Base-by-base conservation (phyloP, 352 stramenopile genomes). In the Phytophthora cactorum region DNA sequence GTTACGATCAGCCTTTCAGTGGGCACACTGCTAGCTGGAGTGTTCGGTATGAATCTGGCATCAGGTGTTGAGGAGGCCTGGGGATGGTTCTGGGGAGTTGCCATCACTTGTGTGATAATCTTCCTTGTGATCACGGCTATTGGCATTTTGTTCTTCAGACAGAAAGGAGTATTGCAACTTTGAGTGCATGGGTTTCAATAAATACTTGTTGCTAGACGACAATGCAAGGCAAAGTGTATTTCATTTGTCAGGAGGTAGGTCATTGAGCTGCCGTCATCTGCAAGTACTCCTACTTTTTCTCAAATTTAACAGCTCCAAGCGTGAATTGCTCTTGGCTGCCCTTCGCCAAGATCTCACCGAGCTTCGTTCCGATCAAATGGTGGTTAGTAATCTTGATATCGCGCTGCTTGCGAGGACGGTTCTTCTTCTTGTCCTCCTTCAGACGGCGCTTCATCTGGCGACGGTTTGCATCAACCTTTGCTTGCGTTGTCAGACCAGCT, bases 351-450 rank as follows among this genome's bases (percentile, higher is more conserved):
- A 93, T 82, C 70, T 96, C 83, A 29, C 88, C 88, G 17, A 96
- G 86, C 51, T 92, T 89, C 27, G 88, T 96, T 68, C 86, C 88
- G 59, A 93, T 92, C 38, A 96, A 77, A 74, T 96, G 88, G 66
- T 93, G 84, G 74, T 96, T 96, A 7, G 86, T 92, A 52, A 96
- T 94, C 73, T 96, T 96, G 63, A 96, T 96, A 60, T 96, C 83
- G 43, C 88, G 86, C 61, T 93, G 86, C 71, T 94, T 94, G 46
- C 84, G 81, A 69, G 83, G 74, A 28, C 86, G 82, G 29, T 85
- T 82, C 70, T 91, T 90, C 66, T 91, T 95, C 63, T 91, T 93
- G 60, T 91, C 84, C 50, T 92, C 84, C 52, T 93, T 91, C 60
- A 93, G 74, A 49, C 87, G 85, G 41, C 86, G 83, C 72, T 93